Base-by-base conservation (phyloP, 1,139 yeast genomes). In the Debaryomycetaceae sp. region DNA sequence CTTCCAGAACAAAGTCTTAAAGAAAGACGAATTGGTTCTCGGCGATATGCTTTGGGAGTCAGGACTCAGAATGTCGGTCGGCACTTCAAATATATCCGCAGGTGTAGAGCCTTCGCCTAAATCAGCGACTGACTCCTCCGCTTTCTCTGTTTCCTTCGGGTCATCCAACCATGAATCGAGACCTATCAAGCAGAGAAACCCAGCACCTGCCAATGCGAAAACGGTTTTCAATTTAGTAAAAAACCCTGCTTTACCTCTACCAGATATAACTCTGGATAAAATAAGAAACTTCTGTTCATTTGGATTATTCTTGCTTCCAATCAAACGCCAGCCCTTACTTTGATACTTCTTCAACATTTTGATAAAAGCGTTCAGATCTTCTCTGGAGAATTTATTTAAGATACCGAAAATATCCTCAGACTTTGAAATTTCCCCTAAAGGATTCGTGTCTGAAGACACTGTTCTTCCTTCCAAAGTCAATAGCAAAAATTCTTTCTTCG, bases 391-490 rank as follows among this genome's bases (percentile, higher is more conserved):
- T 34, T 62, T 65, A 24, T 69, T 67, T 44, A 81, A 66, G 13
- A 78, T 63, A 3, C 72, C 61, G 41, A 78, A 71, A 47, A 79
- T 62, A 51, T 80, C 84, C 37, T 75, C 72, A 1, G 68, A 58
- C 9, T 62, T 53, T 37, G 66, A 62, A 27, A 59, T 52, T 13
- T 58, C 46, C 8, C 76, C 72, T n/a, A 80, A 62, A 43, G 78
- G 71, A 45, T 72, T 68, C n/a, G 62, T 63, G 5, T 66, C 62
- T 1, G 71, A 58, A 2, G 65, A 59, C n/a, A 73, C 60, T 11
- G 62, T 57, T 38, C 72, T 65, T 1, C 80, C 81, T 31, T 68
- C 72, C 2, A 74, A 59, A 3, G 78, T 67, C 37, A 81, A 59
- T 6, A 81, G 62, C 44, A 80, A 55, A 51, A 71, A 81, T 46